These are phyloP conservation scores for Fomitopsis schrenkii DNA, from an alignment of 1,284 basidiomycete species.

Conservation along the genomic window DNA sequence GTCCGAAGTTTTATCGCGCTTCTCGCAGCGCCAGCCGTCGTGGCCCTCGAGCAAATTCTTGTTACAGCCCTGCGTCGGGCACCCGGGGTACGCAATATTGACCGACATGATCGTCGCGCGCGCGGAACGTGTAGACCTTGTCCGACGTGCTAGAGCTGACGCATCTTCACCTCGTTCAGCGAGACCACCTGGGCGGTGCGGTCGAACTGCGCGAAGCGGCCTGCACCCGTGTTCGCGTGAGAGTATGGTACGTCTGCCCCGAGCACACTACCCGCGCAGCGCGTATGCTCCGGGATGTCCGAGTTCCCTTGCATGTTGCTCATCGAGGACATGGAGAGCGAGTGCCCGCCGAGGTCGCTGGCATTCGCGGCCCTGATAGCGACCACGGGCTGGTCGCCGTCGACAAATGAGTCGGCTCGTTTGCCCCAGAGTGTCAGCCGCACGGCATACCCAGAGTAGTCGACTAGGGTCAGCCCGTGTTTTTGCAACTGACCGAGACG, in stretches of 20 bases:
- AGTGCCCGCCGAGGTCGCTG: conserved; percentile 83
- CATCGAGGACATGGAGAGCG: conserved; percentile 67
- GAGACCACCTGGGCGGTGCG: conserved; percentile 66
- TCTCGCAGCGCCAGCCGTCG: conserved; percentile 88
- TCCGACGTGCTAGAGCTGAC: conserved; percentile 74
- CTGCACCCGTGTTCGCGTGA: conserved; percentile 33
- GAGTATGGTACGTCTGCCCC: conserved; percentile 69
- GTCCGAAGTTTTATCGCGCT: conserved; percentile 76
- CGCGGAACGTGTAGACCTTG: conserved; percentile 76
- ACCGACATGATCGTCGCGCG: conserved; percentile 88
- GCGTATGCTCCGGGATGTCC: conserved; percentile 82
- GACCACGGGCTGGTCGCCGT: conserved; percentile 63
- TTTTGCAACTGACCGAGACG: conserved; percentile 66
- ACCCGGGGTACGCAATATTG: conserved; percentile 88
- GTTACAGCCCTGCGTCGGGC: conserved; percentile 77
- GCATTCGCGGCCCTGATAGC: conserved; percentile 97
- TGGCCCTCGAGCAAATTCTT: conserved; percentile 85
- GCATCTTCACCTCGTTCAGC: conserved; percentile 80
- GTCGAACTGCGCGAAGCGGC: conserved; percentile 48
- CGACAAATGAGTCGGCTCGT: conserved; percentile 80
- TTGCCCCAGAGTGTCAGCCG: conserved; percentile 96
- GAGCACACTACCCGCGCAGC: conserved; percentile 89
- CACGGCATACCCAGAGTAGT: conserved; percentile 78
- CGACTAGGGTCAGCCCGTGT: conserved; percentile 86
- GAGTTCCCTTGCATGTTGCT: conserved; percentile 83